phyloP scores from a whole-genome alignment of 75 land plant genomes.

The Cryptomeria japonica region DNA sequence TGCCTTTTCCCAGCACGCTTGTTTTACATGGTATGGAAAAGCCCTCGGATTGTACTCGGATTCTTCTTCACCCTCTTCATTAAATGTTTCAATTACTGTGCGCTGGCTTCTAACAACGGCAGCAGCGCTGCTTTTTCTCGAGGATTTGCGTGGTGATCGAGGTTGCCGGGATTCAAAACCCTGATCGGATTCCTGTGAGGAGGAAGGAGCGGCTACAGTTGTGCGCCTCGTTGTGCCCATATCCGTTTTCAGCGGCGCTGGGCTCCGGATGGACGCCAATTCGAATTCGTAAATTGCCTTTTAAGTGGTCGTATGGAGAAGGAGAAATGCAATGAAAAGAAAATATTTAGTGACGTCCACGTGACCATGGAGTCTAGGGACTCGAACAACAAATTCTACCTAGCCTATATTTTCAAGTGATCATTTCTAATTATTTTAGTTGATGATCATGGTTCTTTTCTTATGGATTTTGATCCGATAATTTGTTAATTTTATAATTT shows the following conservation, averaged over 20 bases:
- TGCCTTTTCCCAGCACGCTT: constrained; percentile 97
- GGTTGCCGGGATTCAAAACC: background rate
- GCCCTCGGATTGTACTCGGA: constrained; percentile 48
- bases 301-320: background rate
- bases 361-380: too few species aligned
- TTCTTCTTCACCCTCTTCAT: background rate
- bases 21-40: constrained; percentile 83
- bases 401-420: too few species aligned
- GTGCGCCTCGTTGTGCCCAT: background rate
- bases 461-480: too few species aligned
- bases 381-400: too few species aligned
- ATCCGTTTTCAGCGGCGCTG: background rate
- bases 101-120: background rate
- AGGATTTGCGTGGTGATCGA: constrained; percentile 8
- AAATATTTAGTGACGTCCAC: too few species aligned
- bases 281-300: background rate
- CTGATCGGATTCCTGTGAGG: background rate
- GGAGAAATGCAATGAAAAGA: too few species aligned
- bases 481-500: too few species aligned
- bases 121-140: background rate
- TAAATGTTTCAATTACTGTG: constrained; percentile 1
- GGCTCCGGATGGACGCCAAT: background rate
- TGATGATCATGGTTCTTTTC: too few species aligned
- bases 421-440: too few species aligned
- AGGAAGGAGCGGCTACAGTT: background rate